Conservation (phyloP, 257 asterid species). For the Ballota nigra region DNA sequence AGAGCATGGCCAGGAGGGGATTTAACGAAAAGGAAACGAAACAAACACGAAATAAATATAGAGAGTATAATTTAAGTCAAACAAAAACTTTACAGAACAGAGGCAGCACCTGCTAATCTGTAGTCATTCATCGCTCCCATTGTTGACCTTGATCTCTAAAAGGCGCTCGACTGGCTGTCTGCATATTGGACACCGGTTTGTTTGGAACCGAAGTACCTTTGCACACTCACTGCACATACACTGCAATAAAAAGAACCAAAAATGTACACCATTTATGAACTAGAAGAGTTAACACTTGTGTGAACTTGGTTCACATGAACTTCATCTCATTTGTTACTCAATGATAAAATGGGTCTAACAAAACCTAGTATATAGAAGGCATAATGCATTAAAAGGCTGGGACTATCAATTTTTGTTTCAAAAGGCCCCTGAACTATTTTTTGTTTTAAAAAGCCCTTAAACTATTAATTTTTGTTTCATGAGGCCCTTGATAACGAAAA, state of each 20-base stretch:
- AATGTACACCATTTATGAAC: conserved; percentile 10
- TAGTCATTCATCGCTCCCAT: conserved; percentile 53
- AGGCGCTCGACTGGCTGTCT: conserved; percentile 98
- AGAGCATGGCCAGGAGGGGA: neutral
- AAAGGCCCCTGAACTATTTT: no score
- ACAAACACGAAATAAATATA: neutral
- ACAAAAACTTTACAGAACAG: conserved; percentile 38
- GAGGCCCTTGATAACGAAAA: no score
- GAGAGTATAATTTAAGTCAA: neutral
- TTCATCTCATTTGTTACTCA: no score
- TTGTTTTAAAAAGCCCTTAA: no score
- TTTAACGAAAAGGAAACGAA: neutral
- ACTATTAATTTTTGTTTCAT: no score
- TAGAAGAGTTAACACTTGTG: neutral
- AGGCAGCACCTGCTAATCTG: conserved; percentile 27
- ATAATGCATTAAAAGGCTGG: no score
- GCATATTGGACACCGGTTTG: conserved; percentile 95
- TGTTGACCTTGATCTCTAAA: conserved; percentile 85
- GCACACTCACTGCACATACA: conserved; percentile 99
- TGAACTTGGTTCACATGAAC: no score
- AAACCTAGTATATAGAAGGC: no score
- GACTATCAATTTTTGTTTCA: no score
- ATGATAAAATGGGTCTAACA: no score
- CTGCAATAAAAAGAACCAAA: conserved; percentile 46
- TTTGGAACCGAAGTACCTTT: conserved; percentile 85